Percentiles rank a stretch among this genome's conserved stretches.
Evolutionary conservation across 2,329 filamentous ascomycete genomes (phyloP).

Genomic region (Sclerotinia sclerotiorum): DNA sequence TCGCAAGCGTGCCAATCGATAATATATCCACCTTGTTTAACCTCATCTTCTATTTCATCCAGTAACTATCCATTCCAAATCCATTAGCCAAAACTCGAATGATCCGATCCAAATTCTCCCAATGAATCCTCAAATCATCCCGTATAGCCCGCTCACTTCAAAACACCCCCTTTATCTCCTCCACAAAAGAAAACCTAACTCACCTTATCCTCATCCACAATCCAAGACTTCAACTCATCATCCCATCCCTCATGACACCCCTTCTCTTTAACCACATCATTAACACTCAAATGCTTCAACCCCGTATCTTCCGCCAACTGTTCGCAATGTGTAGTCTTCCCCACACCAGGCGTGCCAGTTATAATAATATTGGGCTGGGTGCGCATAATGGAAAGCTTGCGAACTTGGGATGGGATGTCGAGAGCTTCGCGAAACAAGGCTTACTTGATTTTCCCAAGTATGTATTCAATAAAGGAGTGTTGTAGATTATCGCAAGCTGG

Average conservation of each 20-base stretch:
- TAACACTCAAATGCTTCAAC: constrained; percentile 81
- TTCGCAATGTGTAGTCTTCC: constrained; percentile 92
- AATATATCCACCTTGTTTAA: constrained; percentile 76
- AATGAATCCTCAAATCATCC: background rate
- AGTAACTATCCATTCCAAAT: constrained; percentile 59
- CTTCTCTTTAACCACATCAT: constrained; percentile 86
- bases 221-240: constrained; percentile 80
- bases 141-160: background rate
- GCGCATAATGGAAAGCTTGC: constrained; percentile 11
- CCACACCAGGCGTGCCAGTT: constrained; percentile 92
- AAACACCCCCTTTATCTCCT: too few relatives aligned
- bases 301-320: constrained; percentile 73
- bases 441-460: background rate
- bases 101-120: background rate
- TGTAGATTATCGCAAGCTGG: background rate
- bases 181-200: background rate
- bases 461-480: background rate
- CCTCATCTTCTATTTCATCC: constrained; percentile 82
- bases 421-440: background rate
- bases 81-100: background rate
- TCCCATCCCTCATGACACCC: constrained; percentile 86
- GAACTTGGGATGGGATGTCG: background rate
- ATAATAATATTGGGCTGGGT: constrained; percentile 81
- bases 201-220: constrained; percentile 89
- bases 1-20: constrained; percentile 99